A percentile compares a stretch with the other conserved stretches of the same genome.
Evolutionary conservation across 352 stramenopile species (phyloP).

Genomic region (Thraustochytrium striatum): DNA sequence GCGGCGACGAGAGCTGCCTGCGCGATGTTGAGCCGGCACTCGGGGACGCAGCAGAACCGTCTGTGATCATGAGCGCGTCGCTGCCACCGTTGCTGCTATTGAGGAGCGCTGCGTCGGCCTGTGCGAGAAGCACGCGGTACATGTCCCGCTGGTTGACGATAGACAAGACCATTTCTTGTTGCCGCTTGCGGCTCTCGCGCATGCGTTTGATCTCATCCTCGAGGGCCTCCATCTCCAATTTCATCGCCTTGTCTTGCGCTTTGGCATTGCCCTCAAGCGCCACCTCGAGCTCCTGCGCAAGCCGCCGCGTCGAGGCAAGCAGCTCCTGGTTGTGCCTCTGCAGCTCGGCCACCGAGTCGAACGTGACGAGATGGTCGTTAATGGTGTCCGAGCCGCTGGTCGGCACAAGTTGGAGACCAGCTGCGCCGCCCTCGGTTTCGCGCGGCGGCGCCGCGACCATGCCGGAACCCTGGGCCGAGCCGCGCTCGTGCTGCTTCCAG

Average conservation of each 20-base stretch:
- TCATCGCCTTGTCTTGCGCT: slow-evolving; percentile 63
- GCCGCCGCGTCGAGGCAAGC: slow-evolving; percentile 68
- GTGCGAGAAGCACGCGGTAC: slow-evolving; percentile 75
- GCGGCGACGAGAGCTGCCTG: background rate
- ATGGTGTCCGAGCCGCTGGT: slow-evolving; percentile 44
- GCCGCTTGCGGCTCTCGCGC: slow-evolving; percentile 65
- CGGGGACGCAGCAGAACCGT: background rate
- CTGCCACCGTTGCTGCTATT: background rate
- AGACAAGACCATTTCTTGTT: slow-evolving; percentile 71
- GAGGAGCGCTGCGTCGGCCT: background rate
- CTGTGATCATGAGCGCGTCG: background rate
- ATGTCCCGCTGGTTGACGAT: slow-evolving; percentile 94
- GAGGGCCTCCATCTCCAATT: slow-evolving; percentile 73
- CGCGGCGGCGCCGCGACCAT: slow-evolving; percentile 28
- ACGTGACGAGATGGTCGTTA: slow-evolving; percentile 71
- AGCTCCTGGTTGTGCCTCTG: slow-evolving; percentile 84
- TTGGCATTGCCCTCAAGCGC: slow-evolving; percentile 61
- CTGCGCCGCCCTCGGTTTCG: background rate
- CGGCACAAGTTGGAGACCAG: background rate
- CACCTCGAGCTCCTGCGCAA: slow-evolving; percentile 68
- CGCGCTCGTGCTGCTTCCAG: slow-evolving; percentile 55
- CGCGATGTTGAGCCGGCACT: background rate
- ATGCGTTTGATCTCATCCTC: slow-evolving; percentile 67
- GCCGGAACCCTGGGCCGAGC: background rate
- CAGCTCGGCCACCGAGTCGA: slow-evolving; percentile 77